A percentile compares a stretch with the other conserved stretches of the same genome.
phyloP scores from a whole-genome alignment of 2,329 filamentous ascomycete species.

The Cryphonectria naterciae region DNA sequence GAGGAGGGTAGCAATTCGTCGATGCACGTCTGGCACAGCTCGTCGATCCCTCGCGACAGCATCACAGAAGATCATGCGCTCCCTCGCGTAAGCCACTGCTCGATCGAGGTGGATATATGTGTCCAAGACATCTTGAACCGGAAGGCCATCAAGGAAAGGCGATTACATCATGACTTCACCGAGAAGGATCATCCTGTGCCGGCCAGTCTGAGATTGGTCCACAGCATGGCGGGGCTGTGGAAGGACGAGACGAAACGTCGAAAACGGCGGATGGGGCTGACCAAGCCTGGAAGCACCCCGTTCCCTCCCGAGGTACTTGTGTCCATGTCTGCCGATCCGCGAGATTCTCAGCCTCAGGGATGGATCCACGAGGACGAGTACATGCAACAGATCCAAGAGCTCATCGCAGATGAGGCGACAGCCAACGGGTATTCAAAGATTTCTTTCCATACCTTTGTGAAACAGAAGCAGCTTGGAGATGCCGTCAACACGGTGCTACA shows the following conservation, averaged over 20 bases:
- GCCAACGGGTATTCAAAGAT: slow-evolving; percentile 48
- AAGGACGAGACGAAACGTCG: slow-evolving; percentile 82
- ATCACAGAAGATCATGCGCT: slow-evolving; percentile 67
- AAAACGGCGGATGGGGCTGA: slow-evolving; percentile 70
- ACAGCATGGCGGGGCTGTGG: slow-evolving; percentile 94
- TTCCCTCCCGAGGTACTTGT: slow-evolving; percentile 82
- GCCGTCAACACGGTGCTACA: slow-evolving; percentile 76
- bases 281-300: slow-evolving; percentile 69
- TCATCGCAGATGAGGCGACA: slow-evolving; percentile 67
- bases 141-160: slow-evolving; percentile 72
- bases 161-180: slow-evolving; percentile 83
- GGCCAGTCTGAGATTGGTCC: slow-evolving; percentile 76
- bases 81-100: slow-evolving; percentile 82
- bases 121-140: slow-evolving; percentile 89
- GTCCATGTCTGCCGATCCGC: slow-evolving; percentile 84
- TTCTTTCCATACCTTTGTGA: slow-evolving; percentile 70
- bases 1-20: slow-evolving; percentile 52
- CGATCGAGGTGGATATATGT: slow-evolving; percentile 86
- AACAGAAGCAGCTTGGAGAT: slow-evolving; percentile 54
- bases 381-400: slow-evolving; percentile 62
- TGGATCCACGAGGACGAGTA: slow-evolving; percentile 96
- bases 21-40: slow-evolving; percentile 78
- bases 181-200: slow-evolving; percentile 70
- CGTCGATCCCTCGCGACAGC: slow-evolving; percentile 63
- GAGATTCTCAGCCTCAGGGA: slow-evolving; percentile 71